Conservation (phyloP, 495 filamentous ascomycete genomes). For the Penicillium bovifimosum region DNA sequence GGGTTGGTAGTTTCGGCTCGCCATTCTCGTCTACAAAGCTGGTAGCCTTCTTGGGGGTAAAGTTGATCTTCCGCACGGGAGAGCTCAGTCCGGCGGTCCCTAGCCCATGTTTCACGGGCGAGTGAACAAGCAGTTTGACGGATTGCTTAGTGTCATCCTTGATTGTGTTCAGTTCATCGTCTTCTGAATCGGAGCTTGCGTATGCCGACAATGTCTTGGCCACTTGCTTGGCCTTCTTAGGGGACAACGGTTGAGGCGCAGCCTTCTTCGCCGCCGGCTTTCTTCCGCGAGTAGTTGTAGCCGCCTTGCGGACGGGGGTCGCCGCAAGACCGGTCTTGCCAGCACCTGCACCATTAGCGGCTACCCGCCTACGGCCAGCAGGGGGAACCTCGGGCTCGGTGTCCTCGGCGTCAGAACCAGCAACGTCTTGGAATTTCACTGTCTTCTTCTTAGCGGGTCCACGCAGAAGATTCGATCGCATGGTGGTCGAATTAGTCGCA, state of each 20-base stretch:
- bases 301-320: slow-evolving; percentile 45
- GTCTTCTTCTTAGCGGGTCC: slow-evolving; percentile 47
- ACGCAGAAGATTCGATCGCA: slow-evolving; percentile 35
- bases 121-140: slow-evolving; percentile 31
- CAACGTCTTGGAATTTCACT: slow-evolving; percentile 47
- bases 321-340: slow-evolving; percentile 36
- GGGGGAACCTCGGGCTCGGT: slow-evolving; percentile 18
- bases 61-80: slow-evolving; percentile 40
- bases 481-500: slow-evolving; percentile 27
- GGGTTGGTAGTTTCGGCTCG: slow-evolving; percentile 23
- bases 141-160: slow-evolving; percentile 35
- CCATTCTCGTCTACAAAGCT: slow-evolving; percentile 36
- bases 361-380: slow-evolving; percentile 20
- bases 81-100: slow-evolving; percentile 30
- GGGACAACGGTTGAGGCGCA: slow-evolving; percentile 43
- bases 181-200: slow-evolving; percentile 42
- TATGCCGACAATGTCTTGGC: slow-evolving; percentile 42
- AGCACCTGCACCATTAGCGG: slow-evolving; percentile 2
- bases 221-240: slow-evolving; percentile 51
- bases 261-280: slow-evolving; percentile 34
- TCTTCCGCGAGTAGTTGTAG: slow-evolving; percentile 30
- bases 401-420: slow-evolving; percentile 37
- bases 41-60: slow-evolving; percentile 27
- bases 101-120: slow-evolving; percentile 33
- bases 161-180: slow-evolving; percentile 44